Conservation (phyloP, 176 grass and related monocot genomes). For the Zoysia pacifica region DNA sequence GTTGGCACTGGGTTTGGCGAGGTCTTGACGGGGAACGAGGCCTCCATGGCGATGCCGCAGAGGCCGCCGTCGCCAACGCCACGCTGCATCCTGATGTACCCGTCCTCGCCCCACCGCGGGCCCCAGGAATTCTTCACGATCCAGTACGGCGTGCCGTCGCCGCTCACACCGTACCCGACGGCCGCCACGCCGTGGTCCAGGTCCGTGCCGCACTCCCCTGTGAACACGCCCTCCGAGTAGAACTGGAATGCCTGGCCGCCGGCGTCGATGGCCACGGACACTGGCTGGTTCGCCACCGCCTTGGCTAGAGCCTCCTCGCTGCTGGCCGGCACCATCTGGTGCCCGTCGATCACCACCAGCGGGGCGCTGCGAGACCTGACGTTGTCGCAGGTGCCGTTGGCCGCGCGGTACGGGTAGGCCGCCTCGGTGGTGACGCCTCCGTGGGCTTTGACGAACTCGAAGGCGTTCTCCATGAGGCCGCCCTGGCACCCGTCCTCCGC, state of each 20-base stretch:
- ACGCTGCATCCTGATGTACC: conserved; percentile 73
- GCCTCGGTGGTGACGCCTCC: conserved; percentile 65
- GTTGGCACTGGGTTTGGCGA: conserved; percentile 45
- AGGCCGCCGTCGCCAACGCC: conserved; percentile 51
- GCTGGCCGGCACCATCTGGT: conserved; percentile 61
- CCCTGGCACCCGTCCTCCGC: conserved; percentile 59
- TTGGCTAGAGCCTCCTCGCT: conserved; percentile 58
- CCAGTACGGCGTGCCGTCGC: conserved; percentile 61
- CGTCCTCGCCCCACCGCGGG: conserved; percentile 54
- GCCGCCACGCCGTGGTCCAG: conserved; percentile 79
- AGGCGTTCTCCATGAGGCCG: conserved; percentile 79
- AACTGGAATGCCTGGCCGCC: conserved; percentile 62
- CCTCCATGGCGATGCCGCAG: conserved; percentile 88
- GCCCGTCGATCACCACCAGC: conserved; percentile 57
- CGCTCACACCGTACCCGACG: conserved; percentile 63
- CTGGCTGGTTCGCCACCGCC: conserved; percentile 70
- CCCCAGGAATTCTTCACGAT: conserved; percentile 91
- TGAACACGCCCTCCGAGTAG: conserved; percentile 85
- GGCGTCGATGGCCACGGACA: conserved; percentile 75
- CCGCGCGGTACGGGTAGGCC: conserved; percentile 63
- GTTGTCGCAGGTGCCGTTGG: conserved; percentile 61
- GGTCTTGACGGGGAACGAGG: conserved; percentile 72
- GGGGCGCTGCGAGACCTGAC: conserved; percentile 21
- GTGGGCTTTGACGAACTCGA: conserved; percentile 68
- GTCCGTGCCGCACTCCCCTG: conserved; percentile 63